phyloP scores from a whole-genome alignment of 2,329 filamentous ascomycete species.

The Ascomycota sp. region DNA sequence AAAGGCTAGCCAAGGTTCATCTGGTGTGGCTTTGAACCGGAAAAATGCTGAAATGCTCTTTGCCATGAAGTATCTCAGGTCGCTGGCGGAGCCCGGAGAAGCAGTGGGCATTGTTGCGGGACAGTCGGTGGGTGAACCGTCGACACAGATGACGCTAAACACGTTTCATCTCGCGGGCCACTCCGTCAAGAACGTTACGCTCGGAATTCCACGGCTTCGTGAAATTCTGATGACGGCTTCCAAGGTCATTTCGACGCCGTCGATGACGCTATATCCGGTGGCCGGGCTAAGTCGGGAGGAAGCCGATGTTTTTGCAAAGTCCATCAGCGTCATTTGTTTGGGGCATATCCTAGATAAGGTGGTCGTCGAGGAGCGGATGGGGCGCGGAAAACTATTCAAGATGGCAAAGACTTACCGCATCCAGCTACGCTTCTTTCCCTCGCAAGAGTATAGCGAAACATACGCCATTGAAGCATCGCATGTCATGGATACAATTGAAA shows the following conservation, averaged over 20 bases:
- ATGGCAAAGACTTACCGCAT: slow-evolving; percentile 76
- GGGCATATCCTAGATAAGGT: slow-evolving; percentile 69
- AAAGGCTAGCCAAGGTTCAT: slow-evolving; percentile 6
- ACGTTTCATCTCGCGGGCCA: slow-evolving; percentile 99
- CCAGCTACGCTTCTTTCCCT: slow-evolving; percentile 63
- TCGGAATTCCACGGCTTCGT: slow-evolving; percentile 89
- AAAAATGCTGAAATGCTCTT: slow-evolving; percentile 70
- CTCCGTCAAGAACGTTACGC: slow-evolving; percentile 93
- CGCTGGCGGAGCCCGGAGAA: slow-evolving; percentile 83
- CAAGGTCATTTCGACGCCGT: slow-evolving; percentile 69
- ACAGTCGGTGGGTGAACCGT: slow-evolving; percentile 91
- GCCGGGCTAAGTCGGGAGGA: slow-evolving; percentile 48
- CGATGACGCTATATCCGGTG: slow-evolving; percentile 68
- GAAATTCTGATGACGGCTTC: slow-evolving; percentile 98
- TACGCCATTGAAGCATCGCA: slow-evolving; percentile 69
- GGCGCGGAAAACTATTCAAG: slow-evolving; percentile 43
- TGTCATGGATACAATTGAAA: slow-evolving; percentile 62
- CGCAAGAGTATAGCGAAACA: slow-evolving; percentile 61
- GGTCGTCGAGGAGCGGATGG: slow-evolving; percentile 60
- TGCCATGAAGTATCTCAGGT: slow-evolving; percentile 81
- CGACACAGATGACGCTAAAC: slow-evolving; percentile 97
- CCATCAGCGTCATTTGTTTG: slow-evolving; percentile 69
- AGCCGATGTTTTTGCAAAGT: slow-evolving; percentile 69
- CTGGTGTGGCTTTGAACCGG: slow-evolving; percentile 28
- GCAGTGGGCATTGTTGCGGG: slow-evolving; percentile 92